Evolutionary conservation across 2,329 filamentous ascomycete genomes (phyloP), one percentile per base, ranked within the genome.

Genomic region (Aureobasidium pullulans): DNA sequence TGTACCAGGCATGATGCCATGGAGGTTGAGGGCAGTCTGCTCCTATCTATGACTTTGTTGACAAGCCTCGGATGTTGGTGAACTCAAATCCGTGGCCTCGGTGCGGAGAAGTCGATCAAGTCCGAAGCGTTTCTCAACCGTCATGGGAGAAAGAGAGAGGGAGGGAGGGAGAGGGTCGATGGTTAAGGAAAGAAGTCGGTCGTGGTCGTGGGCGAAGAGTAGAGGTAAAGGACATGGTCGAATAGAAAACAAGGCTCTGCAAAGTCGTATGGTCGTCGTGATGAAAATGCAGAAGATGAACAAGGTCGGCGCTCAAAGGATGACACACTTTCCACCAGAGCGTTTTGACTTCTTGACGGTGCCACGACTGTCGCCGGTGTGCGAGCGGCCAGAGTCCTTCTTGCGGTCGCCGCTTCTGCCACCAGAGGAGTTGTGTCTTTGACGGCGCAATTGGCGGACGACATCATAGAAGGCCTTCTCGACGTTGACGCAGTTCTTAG

Each of bases 381-480:
- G 23, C 16, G 28, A 39, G 15, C 49, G 37, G 13, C n/a, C 32
- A 39, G 47, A 31, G 6, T 59, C 48, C 23, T 53, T 52, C 32
- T 46, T 59, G 29, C 47, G 28, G 10, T 46, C 57, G 5, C 44
- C 46, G 28, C 57, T 34, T 52, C 57, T 43, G 11, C 57, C 57
- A 29, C 57, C 16, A 9, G 57, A 8, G 7, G 54, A 58, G 34
- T 61, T 57, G 40, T 63, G 62, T 64, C 90, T 83, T 75, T 96
- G 91, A 67, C 89, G 85, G 66, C 94, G 86, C 65, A 99, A 79
- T 73, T 94, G 89, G 66, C 94, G 81, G 58, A 97, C 94, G 7
- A 99, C 94, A 70, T 99, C 94, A 75, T 96, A 97, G 71, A 99
- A 97, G 34, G 91, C 93, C 80, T 96, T 97, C 75, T 96, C 94